phyloP scores from a whole-genome alignment of 768 basidiomycete genomes.

The Lentinula detonsa region DNA sequence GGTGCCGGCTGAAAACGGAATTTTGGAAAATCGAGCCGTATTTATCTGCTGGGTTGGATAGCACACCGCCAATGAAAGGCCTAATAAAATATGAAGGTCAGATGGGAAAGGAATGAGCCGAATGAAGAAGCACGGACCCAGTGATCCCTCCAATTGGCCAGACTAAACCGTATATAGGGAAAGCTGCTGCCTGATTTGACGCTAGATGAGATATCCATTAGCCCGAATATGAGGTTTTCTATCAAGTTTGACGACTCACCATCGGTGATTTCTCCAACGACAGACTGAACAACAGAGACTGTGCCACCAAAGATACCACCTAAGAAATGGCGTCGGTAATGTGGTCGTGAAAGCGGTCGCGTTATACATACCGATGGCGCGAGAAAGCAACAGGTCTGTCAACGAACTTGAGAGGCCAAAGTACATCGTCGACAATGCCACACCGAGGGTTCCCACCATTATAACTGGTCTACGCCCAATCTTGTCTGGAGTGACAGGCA shows the following conservation, averaged over 20 bases:
- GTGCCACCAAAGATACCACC: constrained; percentile 62
- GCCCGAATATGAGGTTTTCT: neutral
- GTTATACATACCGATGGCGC: constrained; percentile 40
- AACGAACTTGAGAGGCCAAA: constrained; percentile 57
- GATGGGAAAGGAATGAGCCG: neutral
- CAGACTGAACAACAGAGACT: constrained; percentile 56
- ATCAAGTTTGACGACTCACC: constrained; percentile 1
- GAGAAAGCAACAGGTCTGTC: constrained; percentile 38
- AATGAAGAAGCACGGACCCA: constrained; percentile 28
- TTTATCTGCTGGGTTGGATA: constrained; percentile 50
- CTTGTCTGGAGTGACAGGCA: constrained; percentile 29
- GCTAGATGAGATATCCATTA: constrained; percentile 10
- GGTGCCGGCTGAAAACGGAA: constrained; percentile 39
- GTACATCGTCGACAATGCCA: constrained; percentile 42
- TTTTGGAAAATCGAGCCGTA: constrained; percentile 33
- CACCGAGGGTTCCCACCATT: constrained; percentile 43
- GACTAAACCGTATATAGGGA: constrained; percentile 53
- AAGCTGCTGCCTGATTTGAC: constrained; percentile 53
- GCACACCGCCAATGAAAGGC: constrained; percentile 55
- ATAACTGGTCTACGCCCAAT: constrained; percentile 68
- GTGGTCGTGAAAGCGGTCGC: neutral
- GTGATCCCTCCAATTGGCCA: constrained; percentile 58
- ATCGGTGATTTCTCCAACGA: constrained; percentile 63
- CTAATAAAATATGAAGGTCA: constrained; percentile 21
- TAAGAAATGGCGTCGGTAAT: constrained; percentile 14